Base-by-base conservation (phyloP, 2,329 filamentous ascomycete species). In the Canariomyces notabilis region DNA sequence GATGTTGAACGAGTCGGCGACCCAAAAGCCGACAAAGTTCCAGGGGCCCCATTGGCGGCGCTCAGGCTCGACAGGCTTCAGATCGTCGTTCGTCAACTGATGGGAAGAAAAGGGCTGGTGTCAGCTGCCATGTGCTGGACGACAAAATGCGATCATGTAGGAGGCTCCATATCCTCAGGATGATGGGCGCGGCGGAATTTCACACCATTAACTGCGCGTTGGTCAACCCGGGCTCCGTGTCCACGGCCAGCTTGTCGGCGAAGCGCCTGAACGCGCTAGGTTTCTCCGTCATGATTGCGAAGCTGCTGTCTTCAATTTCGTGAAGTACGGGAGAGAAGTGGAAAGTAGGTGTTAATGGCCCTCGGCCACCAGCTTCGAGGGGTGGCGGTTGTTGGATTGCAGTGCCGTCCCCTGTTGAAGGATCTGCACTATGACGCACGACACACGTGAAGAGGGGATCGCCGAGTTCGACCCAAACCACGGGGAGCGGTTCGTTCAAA, bases 21-120 rank as follows among this genome's bases (percentile, higher is more conserved):
- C 77, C 87, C 87, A 91, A 63, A 93, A 93, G 12, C 81, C 86
- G 33, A 95, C 85, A 62, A 89, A 95, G 66, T 95, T 95, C 80
- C 85, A 89, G 22, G 85, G 71, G 15, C 82, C 82, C 89, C 90
- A 96, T 76, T 87, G 80, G 44, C 90, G 81, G 48, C 88, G 80
- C 53, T 79, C 80, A 14, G 81, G 82, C 62, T 94, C 89, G 42
- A 96, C 88, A 59, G 81, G 73, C 63, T 88, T 89, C 54, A 93
- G 73, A 67, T 93, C 87, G 64, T 87, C 69, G 65, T 95, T 95
- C 56, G 81, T 87, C 62, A 96, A 77, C 79, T 80, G 61, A 14
- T 42, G 18, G 37, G n/a, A n/a, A n/a, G n/a, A n/a, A n/a, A 46
- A 42, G 37, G 18, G 5, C 9, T 19, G 33, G 26, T 46, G 46